Evolutionary conservation across 2,329 filamentous ascomycete genomes (phyloP).

Genomic region (Aspergillus candidus): DNA sequence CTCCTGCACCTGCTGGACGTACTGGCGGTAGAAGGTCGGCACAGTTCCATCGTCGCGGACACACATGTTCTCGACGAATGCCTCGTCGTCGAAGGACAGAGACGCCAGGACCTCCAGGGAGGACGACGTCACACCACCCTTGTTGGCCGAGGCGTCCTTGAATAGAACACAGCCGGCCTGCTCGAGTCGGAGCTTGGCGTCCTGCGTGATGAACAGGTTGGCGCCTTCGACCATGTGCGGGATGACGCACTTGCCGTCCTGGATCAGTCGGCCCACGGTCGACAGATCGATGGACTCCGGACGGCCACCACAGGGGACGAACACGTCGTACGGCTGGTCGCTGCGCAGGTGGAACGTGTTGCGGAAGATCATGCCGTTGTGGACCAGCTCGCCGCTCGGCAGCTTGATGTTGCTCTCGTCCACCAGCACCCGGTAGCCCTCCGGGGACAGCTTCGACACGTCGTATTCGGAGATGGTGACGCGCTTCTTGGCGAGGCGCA

Average conservation of each 20-base stretch:
- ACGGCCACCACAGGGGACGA: constrained; percentile 93
- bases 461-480: constrained; percentile 90
- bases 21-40: constrained; percentile 86
- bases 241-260: constrained; percentile 77
- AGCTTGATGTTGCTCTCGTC: constrained; percentile 87
- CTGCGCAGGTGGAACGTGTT: constrained; percentile 93
- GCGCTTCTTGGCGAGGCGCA: constrained; percentile 76
- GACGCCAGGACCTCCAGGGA: constrained; percentile 94
- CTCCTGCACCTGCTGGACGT: constrained; percentile 85
- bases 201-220: constrained; percentile 97
- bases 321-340: constrained; percentile 70
- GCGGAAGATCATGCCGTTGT: constrained; percentile 91
- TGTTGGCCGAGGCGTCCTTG: constrained; percentile 98
- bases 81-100: constrained; percentile 83
- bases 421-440: constrained; percentile 86
- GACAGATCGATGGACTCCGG: constrained; percentile 94
- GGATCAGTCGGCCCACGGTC: constrained; percentile 79
- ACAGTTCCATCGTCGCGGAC: constrained; percentile 67
- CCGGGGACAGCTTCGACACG: constrained; percentile 70
- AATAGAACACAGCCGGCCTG: constrained; percentile 90
- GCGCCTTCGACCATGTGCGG: constrained; percentile 97
- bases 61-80: constrained; percentile 93
- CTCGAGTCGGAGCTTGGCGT: constrained; percentile 91
- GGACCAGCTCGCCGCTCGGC: constrained; percentile 76
- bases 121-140: constrained; percentile 95